phyloP scores from a whole-genome alignment of 768 basidiomycete species.

The Rhizopogon roseolus region DNA sequence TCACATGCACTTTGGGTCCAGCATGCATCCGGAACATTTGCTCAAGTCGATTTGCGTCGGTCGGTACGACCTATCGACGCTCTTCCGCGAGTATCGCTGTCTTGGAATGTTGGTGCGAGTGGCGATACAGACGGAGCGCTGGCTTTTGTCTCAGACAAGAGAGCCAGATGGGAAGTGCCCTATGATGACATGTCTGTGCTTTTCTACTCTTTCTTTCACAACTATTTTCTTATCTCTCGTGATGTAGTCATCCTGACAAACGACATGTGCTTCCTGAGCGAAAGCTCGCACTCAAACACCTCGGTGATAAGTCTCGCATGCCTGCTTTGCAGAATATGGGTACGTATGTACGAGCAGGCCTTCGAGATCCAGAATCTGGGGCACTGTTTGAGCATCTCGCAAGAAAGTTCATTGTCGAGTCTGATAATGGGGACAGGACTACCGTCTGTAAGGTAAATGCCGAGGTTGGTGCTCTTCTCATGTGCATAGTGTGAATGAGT shows the following conservation, averaged over 20 bases:
- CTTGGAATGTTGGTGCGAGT: constrained; percentile 48
- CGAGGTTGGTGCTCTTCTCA: constrained; percentile 32
- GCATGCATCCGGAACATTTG: constrained; percentile 72
- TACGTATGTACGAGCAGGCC: constrained; percentile 29
- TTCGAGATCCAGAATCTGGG: constrained; percentile 16
- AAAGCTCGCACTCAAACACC: constrained; percentile 42
- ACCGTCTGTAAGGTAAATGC: constrained; percentile 41
- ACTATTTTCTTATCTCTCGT: neutral
- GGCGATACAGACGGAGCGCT: constrained; percentile 44
- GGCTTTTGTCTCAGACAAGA: constrained; percentile 60
- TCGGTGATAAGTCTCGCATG: constrained; percentile 52
- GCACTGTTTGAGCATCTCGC: constrained; percentile 54
- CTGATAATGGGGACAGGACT: constrained; percentile 40
- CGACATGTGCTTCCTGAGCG: constrained; percentile 17
- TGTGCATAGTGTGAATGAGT: too few species aligned
- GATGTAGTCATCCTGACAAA: constrained; percentile 32
- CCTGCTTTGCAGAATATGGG: constrained; percentile 58
- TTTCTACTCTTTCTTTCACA: neutral
- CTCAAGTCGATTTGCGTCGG: constrained; percentile 71
- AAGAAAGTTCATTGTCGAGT: constrained; percentile 45
- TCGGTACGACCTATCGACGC: constrained; percentile 61
- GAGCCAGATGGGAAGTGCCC: constrained; percentile 56
- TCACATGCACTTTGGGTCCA: constrained; percentile 71
- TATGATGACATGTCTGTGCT: constrained; percentile 72
- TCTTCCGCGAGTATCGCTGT: constrained; percentile 54